Conservation (phyloP, 1,139 yeast species). For the Debaryomyces nepalensis region DNA sequence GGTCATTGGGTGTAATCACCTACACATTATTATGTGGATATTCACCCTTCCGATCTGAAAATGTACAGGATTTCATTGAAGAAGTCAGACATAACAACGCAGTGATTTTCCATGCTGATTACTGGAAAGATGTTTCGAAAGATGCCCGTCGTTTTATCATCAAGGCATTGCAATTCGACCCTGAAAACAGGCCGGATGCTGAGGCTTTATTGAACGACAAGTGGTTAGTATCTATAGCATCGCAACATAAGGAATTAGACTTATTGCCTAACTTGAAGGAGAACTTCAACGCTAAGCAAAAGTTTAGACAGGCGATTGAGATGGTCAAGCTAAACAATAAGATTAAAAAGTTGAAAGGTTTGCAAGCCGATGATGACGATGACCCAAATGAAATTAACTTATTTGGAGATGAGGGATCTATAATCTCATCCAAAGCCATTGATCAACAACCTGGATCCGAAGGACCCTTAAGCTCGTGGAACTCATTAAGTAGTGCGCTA, state of each 20-base stretch:
- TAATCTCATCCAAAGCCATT: constrained; percentile 2
- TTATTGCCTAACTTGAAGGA: constrained; percentile 68
- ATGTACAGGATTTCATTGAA: constrained; percentile 74
- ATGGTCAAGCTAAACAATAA: constrained; percentile 76
- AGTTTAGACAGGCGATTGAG: constrained; percentile 85
- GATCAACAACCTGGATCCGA: constrained; percentile 17
- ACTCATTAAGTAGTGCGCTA: constrained; percentile 29
- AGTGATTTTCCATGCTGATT: constrained; percentile 82
- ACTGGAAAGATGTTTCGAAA: constrained; percentile 79
- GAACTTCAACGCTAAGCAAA: constrained; percentile 83
- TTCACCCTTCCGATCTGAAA: constrained; percentile 88
- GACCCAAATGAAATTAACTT: constrained; percentile 55
- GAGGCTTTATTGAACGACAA: constrained; percentile 63
- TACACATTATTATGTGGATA: constrained; percentile 91
- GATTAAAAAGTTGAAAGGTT: constrained; percentile 64
- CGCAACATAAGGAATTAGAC: constrained; percentile 57
- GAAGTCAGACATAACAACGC: constrained; percentile 74
- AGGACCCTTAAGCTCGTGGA: constrained; percentile 29
- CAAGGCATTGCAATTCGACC: constrained; percentile 67
- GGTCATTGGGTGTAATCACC: constrained; percentile 92
- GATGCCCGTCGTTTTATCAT: constrained; percentile 78
- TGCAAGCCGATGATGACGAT: constrained; percentile 58
- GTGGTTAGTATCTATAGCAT: constrained; percentile 65
- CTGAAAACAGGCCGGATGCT: constrained; percentile 70
- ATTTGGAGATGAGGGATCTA: constrained; percentile 37